These are phyloP conservation scores for Coffea humblotiana DNA, from an alignment of 305 asterid species.

Conservation along the genomic window DNA sequence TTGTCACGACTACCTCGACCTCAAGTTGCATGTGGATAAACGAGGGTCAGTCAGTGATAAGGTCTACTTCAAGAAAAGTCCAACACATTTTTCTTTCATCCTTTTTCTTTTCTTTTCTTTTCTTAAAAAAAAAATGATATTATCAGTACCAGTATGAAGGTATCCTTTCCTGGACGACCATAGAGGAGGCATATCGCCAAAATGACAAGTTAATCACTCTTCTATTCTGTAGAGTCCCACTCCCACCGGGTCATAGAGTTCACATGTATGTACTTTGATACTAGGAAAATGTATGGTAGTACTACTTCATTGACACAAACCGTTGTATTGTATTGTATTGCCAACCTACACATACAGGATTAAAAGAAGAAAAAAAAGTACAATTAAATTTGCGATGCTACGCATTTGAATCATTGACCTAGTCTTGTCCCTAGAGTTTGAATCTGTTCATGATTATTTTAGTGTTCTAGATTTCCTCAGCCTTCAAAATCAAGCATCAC, in stretches of 20 bases:
- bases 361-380: not conserved
- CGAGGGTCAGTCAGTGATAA: not conserved
- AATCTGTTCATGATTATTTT: not conserved
- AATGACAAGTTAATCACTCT: no score
- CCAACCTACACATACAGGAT: not conserved
- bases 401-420: not conserved
- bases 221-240: not conserved
- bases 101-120: no score
- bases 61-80: not conserved
- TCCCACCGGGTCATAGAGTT: not conserved
- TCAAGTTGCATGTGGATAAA: not conserved
- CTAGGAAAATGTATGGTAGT: not conserved
- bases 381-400: not conserved
- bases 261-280: not conserved
- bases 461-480: not conserved
- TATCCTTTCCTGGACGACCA: no score
- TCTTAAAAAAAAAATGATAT: no score
- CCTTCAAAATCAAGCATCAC: not conserved
- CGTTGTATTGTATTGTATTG: not conserved
- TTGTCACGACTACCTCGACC: not conserved
- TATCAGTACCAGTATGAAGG: no score
- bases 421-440: not conserved
- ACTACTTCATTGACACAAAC: not conserved
- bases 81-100: not conserved
- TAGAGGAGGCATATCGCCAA: no score